Conservation (phyloP, 768 basidiomycete species). For the Collybia sordida region DNA sequence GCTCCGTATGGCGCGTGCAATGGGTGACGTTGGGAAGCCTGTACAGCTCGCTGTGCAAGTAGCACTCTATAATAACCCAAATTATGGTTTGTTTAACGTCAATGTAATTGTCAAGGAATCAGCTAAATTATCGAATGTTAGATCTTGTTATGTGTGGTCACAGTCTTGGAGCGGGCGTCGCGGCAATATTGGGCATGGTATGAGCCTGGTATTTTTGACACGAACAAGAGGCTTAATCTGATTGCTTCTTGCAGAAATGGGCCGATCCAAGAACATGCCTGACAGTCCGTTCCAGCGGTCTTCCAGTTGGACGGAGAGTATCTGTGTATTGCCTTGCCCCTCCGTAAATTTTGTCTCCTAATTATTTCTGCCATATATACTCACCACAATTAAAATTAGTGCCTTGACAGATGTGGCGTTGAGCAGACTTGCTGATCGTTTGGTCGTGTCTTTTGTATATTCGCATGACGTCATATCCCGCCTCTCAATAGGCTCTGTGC, state of each 20-base stretch:
- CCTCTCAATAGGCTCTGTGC: conserved; percentile 73
- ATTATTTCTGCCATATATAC: neutral
- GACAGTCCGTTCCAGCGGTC: conserved; percentile 65
- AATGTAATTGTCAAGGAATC: neutral
- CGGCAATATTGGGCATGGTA: conserved; percentile 71
- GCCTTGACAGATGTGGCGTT: conserved; percentile 63
- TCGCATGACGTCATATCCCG: conserved; percentile 82
- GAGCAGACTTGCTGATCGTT: conserved; percentile 53
- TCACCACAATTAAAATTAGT: conserved; percentile 29
- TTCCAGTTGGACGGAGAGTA: conserved; percentile 65
- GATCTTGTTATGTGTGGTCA: conserved; percentile 81
- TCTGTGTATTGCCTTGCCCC: conserved; percentile 80
- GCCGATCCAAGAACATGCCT: conserved; percentile 78
- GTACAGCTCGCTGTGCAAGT: conserved; percentile 74
- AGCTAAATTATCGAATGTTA: conserved; percentile 16
- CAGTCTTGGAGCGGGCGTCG: conserved; percentile 82
- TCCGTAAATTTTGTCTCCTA: conserved; percentile 47
- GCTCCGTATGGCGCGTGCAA: conserved; percentile 72
- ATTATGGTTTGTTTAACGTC: conserved; percentile 55
- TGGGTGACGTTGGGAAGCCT: conserved; percentile 76
- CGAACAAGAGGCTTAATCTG: neutral
- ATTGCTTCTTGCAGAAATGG: conserved; percentile 62
- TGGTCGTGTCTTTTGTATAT: conserved; percentile 79
- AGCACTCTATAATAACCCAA: conserved; percentile 66
- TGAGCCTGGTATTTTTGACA: conserved; percentile 18